Percentiles rank a stretch among this genome's conserved stretches.
These are phyloP conservation scores for Cymodocea nodosa DNA, from an alignment of 116 monocot genomes.

Conservation along the genomic window DNA sequence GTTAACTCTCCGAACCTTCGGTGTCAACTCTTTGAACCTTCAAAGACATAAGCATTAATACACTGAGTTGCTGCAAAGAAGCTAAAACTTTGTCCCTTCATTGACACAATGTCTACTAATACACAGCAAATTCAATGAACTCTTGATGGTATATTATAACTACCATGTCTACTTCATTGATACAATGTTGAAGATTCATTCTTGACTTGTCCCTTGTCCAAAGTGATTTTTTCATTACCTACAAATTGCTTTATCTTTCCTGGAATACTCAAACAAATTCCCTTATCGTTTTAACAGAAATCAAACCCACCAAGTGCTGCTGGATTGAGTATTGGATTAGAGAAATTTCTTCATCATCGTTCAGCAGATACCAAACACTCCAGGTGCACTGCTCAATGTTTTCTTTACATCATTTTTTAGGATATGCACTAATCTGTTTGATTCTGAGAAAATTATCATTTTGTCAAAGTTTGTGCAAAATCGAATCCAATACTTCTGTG, in stretches of 20 bases:
- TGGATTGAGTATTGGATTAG: slow-evolving; percentile 86
- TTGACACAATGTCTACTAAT: too few relatives aligned
- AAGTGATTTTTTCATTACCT: not conserved
- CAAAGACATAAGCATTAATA: too few relatives aligned
- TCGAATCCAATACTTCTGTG: slow-evolving; percentile 36
- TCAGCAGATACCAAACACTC: slow-evolving; percentile 42
- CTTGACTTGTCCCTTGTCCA: not conserved
- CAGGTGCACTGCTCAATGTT: slow-evolving; percentile 27
- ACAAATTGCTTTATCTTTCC: not conserved
- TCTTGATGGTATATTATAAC: too few relatives aligned
- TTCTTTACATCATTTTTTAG: not conserved
- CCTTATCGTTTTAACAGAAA: slow-evolving; percentile 33
- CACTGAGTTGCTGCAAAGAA: too few relatives aligned
- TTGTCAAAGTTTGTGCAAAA: slow-evolving; percentile 24
- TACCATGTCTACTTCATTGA: too few relatives aligned
- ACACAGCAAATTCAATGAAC: too few relatives aligned
- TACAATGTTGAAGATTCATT: too few relatives aligned
- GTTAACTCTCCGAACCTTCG: too few relatives aligned
- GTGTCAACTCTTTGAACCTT: too few relatives aligned
- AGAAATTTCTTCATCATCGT: slow-evolving; percentile 63
- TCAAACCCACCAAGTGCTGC: slow-evolving; percentile 64
- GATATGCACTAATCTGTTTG: not conserved
- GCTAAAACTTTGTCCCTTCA: too few relatives aligned
- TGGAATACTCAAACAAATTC: not conserved
- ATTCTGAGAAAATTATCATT: not conserved